Conservation (phyloP, 225 moss, liverwort and hornwort species). For the Straminergon stramineum region DNA sequence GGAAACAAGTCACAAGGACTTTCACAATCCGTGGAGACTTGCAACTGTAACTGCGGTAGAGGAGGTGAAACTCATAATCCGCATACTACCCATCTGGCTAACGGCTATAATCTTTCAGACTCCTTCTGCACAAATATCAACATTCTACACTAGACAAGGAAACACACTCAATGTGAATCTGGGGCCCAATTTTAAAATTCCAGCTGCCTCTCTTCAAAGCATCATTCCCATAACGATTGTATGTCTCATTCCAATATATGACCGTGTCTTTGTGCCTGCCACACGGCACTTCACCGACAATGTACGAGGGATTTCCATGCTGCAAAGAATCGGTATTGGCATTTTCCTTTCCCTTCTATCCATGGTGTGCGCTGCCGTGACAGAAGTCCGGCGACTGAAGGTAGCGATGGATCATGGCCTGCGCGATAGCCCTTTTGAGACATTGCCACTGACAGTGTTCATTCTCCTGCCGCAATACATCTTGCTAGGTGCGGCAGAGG, state of each 20-base stretch:
- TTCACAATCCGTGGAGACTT: constrained; percentile 32
- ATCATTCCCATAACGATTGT: constrained; percentile 50
- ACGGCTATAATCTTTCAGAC: constrained; percentile 48
- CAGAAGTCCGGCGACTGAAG: constrained; percentile 13
- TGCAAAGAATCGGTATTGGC: constrained; percentile 66
- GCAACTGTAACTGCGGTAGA: constrained; percentile 58
- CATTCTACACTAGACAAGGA: constrained; percentile 66
- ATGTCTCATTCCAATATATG: constrained; percentile 42
- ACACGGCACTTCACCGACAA: constrained; percentile 28
- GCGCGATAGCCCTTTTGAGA: constrained; percentile 21
- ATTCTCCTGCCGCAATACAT: constrained; percentile 60
- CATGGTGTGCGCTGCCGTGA: constrained; percentile 57
- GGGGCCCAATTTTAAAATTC: constrained; percentile 25
- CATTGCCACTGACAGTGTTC: constrained; percentile 37
- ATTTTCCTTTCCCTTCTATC: constrained; percentile 45
- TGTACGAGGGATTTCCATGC: constrained; percentile 49
- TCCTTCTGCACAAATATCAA: constrained; percentile 51
- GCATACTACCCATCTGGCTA: constrained; percentile 47
- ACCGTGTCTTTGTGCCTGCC: constrained; percentile 43
- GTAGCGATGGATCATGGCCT: constrained; percentile 18
- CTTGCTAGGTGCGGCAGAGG: constrained; percentile 54
- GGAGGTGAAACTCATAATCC: constrained; percentile 65
- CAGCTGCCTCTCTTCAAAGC: constrained; percentile 55
- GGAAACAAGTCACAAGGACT: background rate
- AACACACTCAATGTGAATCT: constrained; percentile 19